These are phyloP conservation scores for Starmera pachycereana DNA, from an alignment of 805 yeast genomes.

Conservation along the genomic window DNA sequence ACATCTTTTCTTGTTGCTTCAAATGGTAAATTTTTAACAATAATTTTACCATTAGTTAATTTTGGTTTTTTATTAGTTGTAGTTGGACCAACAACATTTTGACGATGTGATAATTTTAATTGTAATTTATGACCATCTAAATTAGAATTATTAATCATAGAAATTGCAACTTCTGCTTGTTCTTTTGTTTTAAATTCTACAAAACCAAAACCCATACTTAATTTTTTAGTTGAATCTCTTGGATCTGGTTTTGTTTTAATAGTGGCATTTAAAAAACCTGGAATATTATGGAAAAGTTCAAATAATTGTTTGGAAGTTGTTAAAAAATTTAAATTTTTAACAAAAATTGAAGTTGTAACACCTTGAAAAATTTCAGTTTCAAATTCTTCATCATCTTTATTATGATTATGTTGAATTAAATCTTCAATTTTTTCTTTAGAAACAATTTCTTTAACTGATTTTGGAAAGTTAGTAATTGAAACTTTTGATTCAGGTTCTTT, in stretches of 20 bases:
- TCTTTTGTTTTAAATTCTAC: slow-evolving; percentile 77
- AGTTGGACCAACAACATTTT: slow-evolving; percentile 27
- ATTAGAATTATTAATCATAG: slow-evolving; percentile 60
- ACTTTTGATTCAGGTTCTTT: slow-evolving; percentile 39
- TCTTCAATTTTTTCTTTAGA: slow-evolving; percentile 20
- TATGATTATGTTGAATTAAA: slow-evolving; percentile 20
- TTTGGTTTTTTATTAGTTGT: slow-evolving; percentile 21
- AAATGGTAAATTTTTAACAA: slow-evolving; percentile 94
- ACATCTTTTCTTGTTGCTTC: slow-evolving; percentile 91
- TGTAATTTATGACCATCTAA: slow-evolving; percentile 88
- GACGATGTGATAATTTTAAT: slow-evolving; percentile 80
- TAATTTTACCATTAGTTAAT: slow-evolving; percentile 56
- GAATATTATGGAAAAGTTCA: slow-evolving; percentile 53
- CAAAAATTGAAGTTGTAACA: slow-evolving; percentile 79
- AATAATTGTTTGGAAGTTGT: slow-evolving; percentile 53
- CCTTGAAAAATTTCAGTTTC: slow-evolving; percentile 41
- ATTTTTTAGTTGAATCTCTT: slow-evolving; percentile 49
- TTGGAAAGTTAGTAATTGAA: slow-evolving; percentile 13
- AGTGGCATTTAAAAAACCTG: slow-evolving; percentile 74
- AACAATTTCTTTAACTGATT: slow-evolving; percentile 19
- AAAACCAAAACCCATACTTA: slow-evolving; percentile 97
- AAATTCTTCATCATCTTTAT: slow-evolving; percentile 16
- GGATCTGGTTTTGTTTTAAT: slow-evolving; percentile 87
- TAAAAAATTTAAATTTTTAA: slow-evolving; percentile 83
- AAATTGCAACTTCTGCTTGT: slow-evolving; percentile 69